Evolutionary conservation across 768 basidiomycete species (phyloP), one percentile per base, ranked within the genome.

Genomic region (Dioszegia aurantiaca): DNA sequence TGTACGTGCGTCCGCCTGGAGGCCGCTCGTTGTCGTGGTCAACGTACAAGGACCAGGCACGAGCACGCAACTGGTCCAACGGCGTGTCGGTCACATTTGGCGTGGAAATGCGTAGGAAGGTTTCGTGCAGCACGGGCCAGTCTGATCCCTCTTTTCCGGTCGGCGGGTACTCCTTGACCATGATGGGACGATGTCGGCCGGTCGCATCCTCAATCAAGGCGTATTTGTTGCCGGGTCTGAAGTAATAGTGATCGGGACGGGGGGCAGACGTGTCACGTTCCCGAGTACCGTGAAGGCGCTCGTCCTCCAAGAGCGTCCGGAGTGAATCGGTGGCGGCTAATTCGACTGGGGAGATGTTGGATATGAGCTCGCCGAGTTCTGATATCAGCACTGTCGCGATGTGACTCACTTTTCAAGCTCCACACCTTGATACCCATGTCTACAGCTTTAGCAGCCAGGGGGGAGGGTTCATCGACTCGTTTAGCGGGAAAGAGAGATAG

Each of bases 231-330:
- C 81, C 81, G 40, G 85, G 83, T 17, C 83, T 77, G 76, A 98
- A 98, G 75, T 98, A 99, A 56, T 82, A 84, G 70, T 85, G 90
- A 75, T 93, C 91, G 62, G 87, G 86, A 48, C 92, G 85, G 61
- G 84, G 89, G 61, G 92, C 88, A 19, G 83, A 86, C 0, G 90
- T 87, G 77, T 99, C 95, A 44, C 94, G 88, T 79, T 99, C 95
- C 17, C 84, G 86, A 1, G 85, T 87, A 44, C 95, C 95, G 62
- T 90, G 85, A 40, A 89, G 76, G 60, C 85, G 86, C 74, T 98
- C 95, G 19, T 87, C 86, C 66, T 89, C 85, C 28, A 82, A 79
- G 12, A 81, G 77, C 26, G 77, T 70, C 0, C 78, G 79, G 24
- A 81, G 77, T 5, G 77, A 70, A 36, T 72, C 61, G 23, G 63